Evolutionary conservation across 768 basidiomycete species (phyloP).

Genomic region (Strobilomyces echinocephalus): DNA sequence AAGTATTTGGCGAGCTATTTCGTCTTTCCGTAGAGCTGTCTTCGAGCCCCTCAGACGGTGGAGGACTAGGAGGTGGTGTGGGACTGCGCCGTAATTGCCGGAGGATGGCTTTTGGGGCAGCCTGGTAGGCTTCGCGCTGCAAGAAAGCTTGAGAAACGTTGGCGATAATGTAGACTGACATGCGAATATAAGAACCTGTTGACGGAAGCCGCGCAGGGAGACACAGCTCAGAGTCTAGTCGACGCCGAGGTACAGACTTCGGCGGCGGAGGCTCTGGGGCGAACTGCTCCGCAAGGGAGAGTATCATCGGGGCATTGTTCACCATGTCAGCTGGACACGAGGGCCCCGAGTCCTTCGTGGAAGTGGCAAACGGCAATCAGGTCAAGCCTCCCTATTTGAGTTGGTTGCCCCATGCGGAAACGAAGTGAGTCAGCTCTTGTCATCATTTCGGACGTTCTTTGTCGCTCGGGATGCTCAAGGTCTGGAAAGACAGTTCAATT

Average conservation of each 20-base stretch:
- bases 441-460: neutral
- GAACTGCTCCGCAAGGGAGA: slow-evolving; percentile 26
- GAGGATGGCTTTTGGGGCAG: slow-evolving; percentile 54
- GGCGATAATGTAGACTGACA: slow-evolving; percentile 14
- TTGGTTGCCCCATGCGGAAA: neutral
- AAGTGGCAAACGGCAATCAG: slow-evolving; percentile 3
- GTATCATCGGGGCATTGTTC: slow-evolving; percentile 46
- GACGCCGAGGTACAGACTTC: slow-evolving; percentile 33
- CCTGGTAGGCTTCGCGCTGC: slow-evolving; percentile 60
- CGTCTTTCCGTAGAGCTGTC: slow-evolving; percentile 9
- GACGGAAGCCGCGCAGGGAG: slow-evolving; percentile 69
- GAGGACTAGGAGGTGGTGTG: slow-evolving; percentile 31
- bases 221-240: slow-evolving; percentile 48
- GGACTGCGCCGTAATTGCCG: slow-evolving; percentile 48
- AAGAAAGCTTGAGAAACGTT: slow-evolving; percentile 51
- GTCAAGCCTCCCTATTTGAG: slow-evolving; percentile 5
- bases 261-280: slow-evolving; percentile 13
- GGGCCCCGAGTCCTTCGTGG: slow-evolving; percentile 9
- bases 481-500: slow-evolving; percentile 19
- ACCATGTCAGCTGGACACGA: slow-evolving; percentile 32
- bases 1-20: slow-evolving; percentile 14
- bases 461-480: slow-evolving; percentile 26
- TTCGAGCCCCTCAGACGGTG: slow-evolving; percentile 18
- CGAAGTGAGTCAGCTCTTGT: neutral
- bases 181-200: slow-evolving; percentile 40